Evolutionary conservation across 2,329 filamentous ascomycete genomes (phyloP), one percentile per base, ranked within the genome.

Genomic region (Ophiostoma novo-ulmi): DNA sequence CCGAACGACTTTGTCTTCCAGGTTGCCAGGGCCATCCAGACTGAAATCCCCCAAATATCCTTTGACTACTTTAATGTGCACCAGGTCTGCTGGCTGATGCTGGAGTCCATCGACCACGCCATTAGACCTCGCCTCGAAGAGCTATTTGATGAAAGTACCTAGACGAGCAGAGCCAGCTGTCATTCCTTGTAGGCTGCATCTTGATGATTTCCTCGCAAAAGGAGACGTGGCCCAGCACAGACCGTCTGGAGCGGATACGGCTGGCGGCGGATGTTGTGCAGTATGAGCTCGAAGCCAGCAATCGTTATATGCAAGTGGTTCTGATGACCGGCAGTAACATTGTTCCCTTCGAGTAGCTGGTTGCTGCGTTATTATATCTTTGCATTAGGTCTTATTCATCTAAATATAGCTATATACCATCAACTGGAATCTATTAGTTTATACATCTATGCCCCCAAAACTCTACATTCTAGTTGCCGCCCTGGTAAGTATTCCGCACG

Each of bases 401-500:
- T 31, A 26, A 26, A 31, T 31, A 4, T 31, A 31, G 31, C 31
- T 31, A 3, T 31, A 31, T 31, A 31, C 3, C 3, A 31, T 4
- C 3, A 31, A 31, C 31, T 31, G 31, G 31, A 4, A 31, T 31
- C 31, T 31, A 31, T 31, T 31, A 31, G 38, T 39, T 5, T 39
- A 39, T 39, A 39, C 10, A 17, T 44, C 41, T 44, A 44, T 44
- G 6, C 31, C 31, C 31, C 31, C 31, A 3, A 31, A 31, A 2
- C 31, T 44, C 41, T 44, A 44, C 41, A 4, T 8, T 44, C 48
- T 55, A 22, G 44, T 7, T 17, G 17, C 5, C 17, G 13, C 64
- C 65, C 65, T 17, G 39, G 26, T 31, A 67, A 11, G 65, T 20
- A 14, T 67, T 22, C n/a, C 65, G 65, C 39, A 67, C 65, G 6